Conservation (phyloP, 257 asterid species). For the Ehretia macrophylla region DNA sequence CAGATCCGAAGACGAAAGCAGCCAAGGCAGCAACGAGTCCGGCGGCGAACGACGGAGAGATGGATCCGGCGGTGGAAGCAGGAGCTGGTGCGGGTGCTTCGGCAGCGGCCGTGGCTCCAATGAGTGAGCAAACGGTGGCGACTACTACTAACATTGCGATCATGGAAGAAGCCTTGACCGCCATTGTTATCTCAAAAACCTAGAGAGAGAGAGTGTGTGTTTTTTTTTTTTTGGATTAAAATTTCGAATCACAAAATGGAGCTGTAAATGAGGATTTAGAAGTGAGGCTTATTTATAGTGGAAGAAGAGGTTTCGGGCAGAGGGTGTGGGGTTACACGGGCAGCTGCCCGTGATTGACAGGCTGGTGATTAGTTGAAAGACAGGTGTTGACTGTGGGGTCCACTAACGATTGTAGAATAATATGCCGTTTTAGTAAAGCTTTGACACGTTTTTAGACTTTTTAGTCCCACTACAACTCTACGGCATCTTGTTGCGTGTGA, state of each 20-base stretch:
- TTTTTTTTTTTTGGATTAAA: too few species aligned
- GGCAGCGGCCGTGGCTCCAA: conserved; percentile 36
- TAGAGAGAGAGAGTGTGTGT: too few species aligned
- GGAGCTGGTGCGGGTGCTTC: conserved; percentile 50
- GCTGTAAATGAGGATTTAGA: neutral
- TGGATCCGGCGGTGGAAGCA: conserved; percentile 33
- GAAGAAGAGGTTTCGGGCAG: conserved; percentile 31
- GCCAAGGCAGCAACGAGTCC: conserved; percentile 34
- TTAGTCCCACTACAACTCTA: too few species aligned
- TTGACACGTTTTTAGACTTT: too few species aligned
- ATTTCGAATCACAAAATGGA: too few species aligned
- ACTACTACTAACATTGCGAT: conserved; percentile 20
- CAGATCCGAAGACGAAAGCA: conserved; percentile 37
- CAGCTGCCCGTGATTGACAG: conserved; percentile 50
- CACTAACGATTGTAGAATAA: too few species aligned
- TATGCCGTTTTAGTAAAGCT: too few species aligned
- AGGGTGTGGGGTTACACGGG: conserved; percentile 31
- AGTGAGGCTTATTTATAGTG: conserved; percentile 5
- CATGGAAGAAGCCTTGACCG: conserved; percentile 19
- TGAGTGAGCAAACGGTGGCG: conserved; percentile 26
- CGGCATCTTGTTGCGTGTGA: too few species aligned
- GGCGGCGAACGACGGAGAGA: conserved; percentile 32
- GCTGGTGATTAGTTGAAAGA: conserved; percentile 38
- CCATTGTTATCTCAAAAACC: conserved; percentile 24
- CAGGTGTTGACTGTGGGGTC: conserved; percentile 12